phyloP scores from a whole-genome alignment of 768 basidiomycete genomes.

The Amanita fuliginea region DNA sequence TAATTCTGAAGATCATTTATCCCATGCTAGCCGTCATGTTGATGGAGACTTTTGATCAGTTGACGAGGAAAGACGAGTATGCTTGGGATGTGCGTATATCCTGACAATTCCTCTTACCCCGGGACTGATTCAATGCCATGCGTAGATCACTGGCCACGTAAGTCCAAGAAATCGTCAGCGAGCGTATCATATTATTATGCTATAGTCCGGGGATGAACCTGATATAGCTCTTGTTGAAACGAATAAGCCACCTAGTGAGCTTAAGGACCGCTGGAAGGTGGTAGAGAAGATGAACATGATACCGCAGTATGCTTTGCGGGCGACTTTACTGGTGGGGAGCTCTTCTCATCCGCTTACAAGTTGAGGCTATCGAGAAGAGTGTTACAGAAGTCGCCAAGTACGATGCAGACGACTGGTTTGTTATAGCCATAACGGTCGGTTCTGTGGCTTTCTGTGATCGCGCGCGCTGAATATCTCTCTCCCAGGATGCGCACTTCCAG shows the following conservation, averaged over 20 bases:
- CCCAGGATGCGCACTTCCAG: conserved; percentile 52
- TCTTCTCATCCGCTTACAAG: conserved; percentile 17
- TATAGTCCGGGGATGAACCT: conserved; percentile 52
- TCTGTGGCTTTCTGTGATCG: not conserved
- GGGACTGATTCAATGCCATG: not conserved
- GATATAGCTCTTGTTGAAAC: conserved; percentile 42
- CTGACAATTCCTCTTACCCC: not conserved
- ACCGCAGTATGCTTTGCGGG: conserved; percentile 63
- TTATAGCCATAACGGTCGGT: conserved; percentile 49
- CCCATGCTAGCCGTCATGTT: conserved; percentile 47
- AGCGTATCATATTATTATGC: not conserved
- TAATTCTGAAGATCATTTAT: not conserved
- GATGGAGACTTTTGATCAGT: conserved; percentile 58
- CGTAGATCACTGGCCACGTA: conserved; percentile 56
- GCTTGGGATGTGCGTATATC: conserved; percentile 56
- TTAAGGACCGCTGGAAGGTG: conserved; percentile 56
- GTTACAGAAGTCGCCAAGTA: conserved; percentile 47
- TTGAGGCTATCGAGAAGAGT: conserved; percentile 55
- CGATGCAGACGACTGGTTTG: conserved; percentile 68
- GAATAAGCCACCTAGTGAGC: conserved; percentile 35
- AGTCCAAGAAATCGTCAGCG: conserved; percentile 12
- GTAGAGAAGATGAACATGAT: conserved; percentile 61
- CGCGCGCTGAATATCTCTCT: not conserved
- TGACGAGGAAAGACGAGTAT: conserved; percentile 59
- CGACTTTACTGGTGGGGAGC: conserved; percentile 49